These are phyloP conservation scores for Colletotrichum phormii DNA, from an alignment of 2,329 filamentous ascomycete genomes.

Conservation along the genomic window DNA sequence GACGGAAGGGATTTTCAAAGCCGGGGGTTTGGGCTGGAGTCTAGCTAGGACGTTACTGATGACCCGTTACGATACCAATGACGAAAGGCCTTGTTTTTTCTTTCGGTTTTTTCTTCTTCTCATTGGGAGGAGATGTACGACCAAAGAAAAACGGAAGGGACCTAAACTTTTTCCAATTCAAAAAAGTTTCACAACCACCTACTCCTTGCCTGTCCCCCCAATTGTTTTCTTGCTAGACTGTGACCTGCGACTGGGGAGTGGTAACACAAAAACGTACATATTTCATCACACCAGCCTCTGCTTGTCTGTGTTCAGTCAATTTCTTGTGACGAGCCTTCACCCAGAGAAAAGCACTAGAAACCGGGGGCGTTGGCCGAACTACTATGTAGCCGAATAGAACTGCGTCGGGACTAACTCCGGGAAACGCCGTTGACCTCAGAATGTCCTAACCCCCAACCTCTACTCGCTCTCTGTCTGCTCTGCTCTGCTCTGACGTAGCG, in stretches of 20 bases:
- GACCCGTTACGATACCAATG: constrained; percentile 34
- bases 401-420: neutral
- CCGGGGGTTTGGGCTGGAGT: neutral
- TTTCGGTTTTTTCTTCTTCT: neutral
- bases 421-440: neutral
- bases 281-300: neutral
- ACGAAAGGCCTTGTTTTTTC: neutral
- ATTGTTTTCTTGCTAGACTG: no score
- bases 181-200: neutral
- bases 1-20: neutral
- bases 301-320: neutral
- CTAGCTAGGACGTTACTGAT: constrained; percentile 8
- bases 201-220: neutral
- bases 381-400: neutral
- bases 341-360: neutral
- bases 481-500: neutral
- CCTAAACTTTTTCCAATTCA: neutral
- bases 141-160: neutral
- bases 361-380: no score
- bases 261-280: neutral
- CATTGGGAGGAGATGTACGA: no score
- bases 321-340: neutral
- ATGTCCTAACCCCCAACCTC: neutral
- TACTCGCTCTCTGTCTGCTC: no score
- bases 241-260: no score